Conservation (phyloP, 305 asterid species). For the Coffea humblotiana region DNA sequence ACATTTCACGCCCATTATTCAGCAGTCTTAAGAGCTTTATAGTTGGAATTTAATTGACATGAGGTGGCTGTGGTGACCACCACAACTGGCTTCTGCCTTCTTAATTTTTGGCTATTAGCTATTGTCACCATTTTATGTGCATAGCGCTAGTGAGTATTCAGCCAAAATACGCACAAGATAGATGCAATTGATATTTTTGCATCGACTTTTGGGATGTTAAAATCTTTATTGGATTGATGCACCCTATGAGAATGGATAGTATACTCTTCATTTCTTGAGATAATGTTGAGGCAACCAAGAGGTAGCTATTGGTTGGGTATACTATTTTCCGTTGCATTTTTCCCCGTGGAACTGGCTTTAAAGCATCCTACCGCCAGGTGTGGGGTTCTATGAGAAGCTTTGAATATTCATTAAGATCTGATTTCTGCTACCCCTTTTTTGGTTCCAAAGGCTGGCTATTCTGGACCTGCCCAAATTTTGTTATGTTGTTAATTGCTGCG, state of each 20-base stretch:
- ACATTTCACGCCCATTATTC: neutral
- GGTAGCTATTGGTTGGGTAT: neutral
- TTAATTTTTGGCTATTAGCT: neutral
- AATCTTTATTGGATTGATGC: neutral
- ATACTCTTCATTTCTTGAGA: neutral
- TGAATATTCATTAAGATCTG: neutral
- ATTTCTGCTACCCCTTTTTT: neutral
- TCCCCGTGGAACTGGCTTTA: neutral
- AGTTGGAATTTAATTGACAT: neutral
- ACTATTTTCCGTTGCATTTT: neutral
- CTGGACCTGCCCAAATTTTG: neutral
- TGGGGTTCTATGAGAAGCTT: neutral
- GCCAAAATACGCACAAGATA: no score
- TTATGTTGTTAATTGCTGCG: neutral
- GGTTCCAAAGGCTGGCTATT: neutral
- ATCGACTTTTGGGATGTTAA: neutral
- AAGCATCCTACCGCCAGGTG: neutral
- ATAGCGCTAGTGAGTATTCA: neutral
- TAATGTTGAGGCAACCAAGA: neutral
- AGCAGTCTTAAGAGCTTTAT: neutral
- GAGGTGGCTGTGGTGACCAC: neutral
- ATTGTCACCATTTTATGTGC: neutral
- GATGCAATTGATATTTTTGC: neutral
- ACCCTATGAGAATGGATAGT: neutral
- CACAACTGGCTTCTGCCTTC: neutral